Evolutionary conservation across 805 yeast species (phyloP).

Genomic region (Blastobotrys chiropterorum): DNA sequence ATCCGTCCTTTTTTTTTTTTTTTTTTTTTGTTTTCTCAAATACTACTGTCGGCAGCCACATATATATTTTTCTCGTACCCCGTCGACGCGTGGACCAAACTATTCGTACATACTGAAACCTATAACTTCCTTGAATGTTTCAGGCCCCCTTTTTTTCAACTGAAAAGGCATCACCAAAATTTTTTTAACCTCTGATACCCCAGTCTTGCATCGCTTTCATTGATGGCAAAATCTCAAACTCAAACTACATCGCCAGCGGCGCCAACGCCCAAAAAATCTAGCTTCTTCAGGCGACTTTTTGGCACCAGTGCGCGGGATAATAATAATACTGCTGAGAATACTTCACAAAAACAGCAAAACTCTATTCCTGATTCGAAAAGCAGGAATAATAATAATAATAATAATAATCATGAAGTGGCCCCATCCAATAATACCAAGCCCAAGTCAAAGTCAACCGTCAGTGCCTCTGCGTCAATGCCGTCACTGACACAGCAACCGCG

Average conservation of each 20-base stretch:
- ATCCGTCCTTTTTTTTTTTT: neutral
- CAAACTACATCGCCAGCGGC: neutral
- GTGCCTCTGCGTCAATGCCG: neutral
- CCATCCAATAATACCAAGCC: too few species aligned
- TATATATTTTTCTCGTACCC: too few species aligned
- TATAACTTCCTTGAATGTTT: neutral
- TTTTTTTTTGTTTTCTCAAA: neutral
- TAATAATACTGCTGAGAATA: neutral
- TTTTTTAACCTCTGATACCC: neutral
- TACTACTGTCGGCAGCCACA: neutral
- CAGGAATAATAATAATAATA: neutral
- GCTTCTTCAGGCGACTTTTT: slow-evolving; percentile 3
- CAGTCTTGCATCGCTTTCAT: neutral
- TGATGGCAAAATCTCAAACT: neutral
- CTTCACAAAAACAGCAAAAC: neutral
- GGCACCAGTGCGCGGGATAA: neutral
- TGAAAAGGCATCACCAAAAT: too few species aligned
- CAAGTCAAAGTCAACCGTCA: neutral
- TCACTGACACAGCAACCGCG: neutral
- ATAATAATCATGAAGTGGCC: neutral
- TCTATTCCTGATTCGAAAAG: neutral
- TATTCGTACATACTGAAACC: neutral
- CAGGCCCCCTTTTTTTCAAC: neutral
- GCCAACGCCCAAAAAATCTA: neutral
- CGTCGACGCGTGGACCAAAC: neutral